Conservation (phyloP, 2,329 filamentous ascomycete genomes). For the Alternaria infectoria region DNA sequence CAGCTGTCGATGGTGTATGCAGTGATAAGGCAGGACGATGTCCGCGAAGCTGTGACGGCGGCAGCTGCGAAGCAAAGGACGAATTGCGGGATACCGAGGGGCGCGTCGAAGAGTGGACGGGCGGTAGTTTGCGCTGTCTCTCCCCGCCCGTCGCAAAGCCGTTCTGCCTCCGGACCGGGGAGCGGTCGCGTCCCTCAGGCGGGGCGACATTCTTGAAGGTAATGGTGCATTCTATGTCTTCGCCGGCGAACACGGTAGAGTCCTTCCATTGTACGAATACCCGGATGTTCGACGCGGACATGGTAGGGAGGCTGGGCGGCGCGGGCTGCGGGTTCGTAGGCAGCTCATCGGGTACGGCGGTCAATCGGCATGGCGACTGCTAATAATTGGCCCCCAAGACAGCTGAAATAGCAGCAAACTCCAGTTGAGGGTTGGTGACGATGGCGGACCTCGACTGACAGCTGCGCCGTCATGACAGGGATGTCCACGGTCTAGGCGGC, state of each 20-base stretch:
- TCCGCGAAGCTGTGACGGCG: constrained; percentile 54
- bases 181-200: constrained; percentile 51
- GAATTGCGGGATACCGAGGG: constrained; percentile 47
- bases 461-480: constrained; percentile 13
- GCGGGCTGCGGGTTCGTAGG: constrained; percentile 34
- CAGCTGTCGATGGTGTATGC: constrained; percentile 47
- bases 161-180: constrained; percentile 42
- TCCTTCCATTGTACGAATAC: constrained; percentile 96
- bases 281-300: constrained; percentile 71
- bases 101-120: constrained; percentile 44
- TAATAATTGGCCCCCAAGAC: constrained; percentile 9
- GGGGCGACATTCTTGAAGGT: constrained; percentile 86
- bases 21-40: constrained; percentile 74
- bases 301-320: constrained; percentile 38
- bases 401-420: constrained; percentile 8
- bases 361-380: constrained; percentile 37
- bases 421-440: not conserved
- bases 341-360: constrained; percentile 41
- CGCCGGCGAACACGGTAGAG: constrained; percentile 92
- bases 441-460: not conserved
- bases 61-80: constrained; percentile 40
- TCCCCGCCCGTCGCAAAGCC: constrained; percentile 45
- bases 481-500: constrained; percentile 3
- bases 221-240: constrained; percentile 93
- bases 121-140: constrained; percentile 48